Conservation (phyloP, 2,329 filamentous ascomycete species). For the Camptophora hylomeconis region DNA sequence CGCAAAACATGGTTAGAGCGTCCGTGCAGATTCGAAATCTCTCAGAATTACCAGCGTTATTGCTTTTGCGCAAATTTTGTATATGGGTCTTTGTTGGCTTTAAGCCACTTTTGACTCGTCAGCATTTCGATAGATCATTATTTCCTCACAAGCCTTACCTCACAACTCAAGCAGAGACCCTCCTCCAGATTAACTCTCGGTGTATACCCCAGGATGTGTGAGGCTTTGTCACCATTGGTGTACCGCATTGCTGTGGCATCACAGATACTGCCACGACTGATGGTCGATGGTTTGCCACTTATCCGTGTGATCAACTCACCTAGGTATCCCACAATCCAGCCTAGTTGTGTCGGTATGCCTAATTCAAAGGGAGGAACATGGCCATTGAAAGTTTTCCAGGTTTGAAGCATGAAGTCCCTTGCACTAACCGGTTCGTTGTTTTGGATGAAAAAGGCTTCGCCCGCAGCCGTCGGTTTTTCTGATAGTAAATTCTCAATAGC, state of each 20-base stretch:
- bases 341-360: constrained; percentile 34
- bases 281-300: constrained; percentile 30
- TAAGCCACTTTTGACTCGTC: no score
- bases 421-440: constrained; percentile 34
- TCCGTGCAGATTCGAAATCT: no score
- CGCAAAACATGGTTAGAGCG: no score
- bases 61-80: no score
- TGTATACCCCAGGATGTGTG: constrained; percentile 38
- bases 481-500: constrained; percentile 30
- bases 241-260: constrained; percentile 43
- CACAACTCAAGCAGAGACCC: constrained; percentile 36
- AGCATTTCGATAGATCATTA: no score
- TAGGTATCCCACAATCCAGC: constrained; percentile 33
- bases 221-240: constrained; percentile 40
- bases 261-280: constrained; percentile 41
- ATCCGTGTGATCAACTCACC: constrained; percentile 37
- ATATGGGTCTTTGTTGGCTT: no score
- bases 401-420: constrained; percentile 30
- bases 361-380: constrained; percentile 35
- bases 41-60: no score
- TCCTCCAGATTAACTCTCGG: constrained; percentile 39
- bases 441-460: constrained; percentile 33
- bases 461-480: constrained; percentile 25
- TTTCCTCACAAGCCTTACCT: no score
- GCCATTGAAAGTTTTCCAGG: constrained; percentile 39